Base-by-base conservation (phyloP, 1,139 yeast genomes). In the Saccharomycopsis hybrid region DNA sequence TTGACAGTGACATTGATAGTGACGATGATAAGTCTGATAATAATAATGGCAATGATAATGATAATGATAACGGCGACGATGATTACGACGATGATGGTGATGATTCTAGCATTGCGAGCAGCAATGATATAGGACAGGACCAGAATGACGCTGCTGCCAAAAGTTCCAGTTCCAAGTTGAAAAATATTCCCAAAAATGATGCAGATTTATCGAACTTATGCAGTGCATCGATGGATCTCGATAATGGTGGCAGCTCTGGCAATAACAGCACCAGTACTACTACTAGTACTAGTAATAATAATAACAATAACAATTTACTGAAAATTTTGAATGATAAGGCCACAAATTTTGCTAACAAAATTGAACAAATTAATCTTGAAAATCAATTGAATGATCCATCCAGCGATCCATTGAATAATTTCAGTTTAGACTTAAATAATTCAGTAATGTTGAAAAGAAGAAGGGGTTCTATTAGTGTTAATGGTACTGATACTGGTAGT, bases 341-440 rank as follows among this genome's bases (percentile, higher is more conserved):
- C 18, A 18, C 18, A 18, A 18, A 18, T 18, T 18, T 18, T 18
- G 18, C 18, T 18, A 18, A 18, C 18, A 18, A 18, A 18, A 18
- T 18, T 18, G 18, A 18, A 18, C 18, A 25, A 27, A 40, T 40
- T 18, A 40, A 28, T 24, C 13, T 40, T 13, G 39, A 42, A 5
- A 29, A 18, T 25, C 28, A 38, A 44, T 44, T 78, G 50, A 97
- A 90, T 62, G 98, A 92, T 64, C 74, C 82, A 25, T 74, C 74
- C 50, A 90, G 35, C 5, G 25, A 33, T 37, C 35, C 40, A 4
- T 18, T 48, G 35, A 38, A 41, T 29, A 32, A 37, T 31, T 50
- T 50, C 40, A 47, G 43, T 42, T 47, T 50, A 41, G 50, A 51
- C 41, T 39, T 51, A 48, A 46, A 49, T 18, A 42, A 48, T 41